Evolutionary conservation across 2,329 filamentous ascomycete species (phyloP).

Genomic region (Grosmannia huntii): DNA sequence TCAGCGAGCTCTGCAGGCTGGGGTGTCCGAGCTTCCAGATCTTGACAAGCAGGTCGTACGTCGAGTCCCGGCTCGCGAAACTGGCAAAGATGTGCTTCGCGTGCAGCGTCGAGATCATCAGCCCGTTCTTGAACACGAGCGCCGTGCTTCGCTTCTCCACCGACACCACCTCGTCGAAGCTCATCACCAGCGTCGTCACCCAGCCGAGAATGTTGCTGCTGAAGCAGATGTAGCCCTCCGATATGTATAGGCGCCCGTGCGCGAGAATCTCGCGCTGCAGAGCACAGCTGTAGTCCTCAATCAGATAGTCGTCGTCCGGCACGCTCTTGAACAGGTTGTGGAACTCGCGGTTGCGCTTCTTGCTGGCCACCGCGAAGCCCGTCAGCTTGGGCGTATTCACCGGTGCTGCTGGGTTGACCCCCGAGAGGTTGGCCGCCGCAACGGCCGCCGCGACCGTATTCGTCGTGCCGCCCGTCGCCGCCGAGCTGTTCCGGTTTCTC

Average conservation of each 20-base stretch:
- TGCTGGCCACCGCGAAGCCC: constrained; percentile 90
- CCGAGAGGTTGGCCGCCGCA: constrained; percentile 53
- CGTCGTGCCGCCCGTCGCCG: constrained; percentile 42
- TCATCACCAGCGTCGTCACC: constrained; percentile 95
- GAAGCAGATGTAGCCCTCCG: constrained; percentile 94
- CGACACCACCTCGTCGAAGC: constrained; percentile 93
- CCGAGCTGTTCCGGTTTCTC: constrained; percentile 74
- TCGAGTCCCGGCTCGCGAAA: constrained; percentile 86
- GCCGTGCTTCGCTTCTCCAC: constrained; percentile 96
- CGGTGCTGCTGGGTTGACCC: constrained; percentile 49
- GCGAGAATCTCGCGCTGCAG: constrained; percentile 90
- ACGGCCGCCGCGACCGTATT: constrained; percentile 62
- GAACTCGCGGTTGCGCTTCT: constrained; percentile 92
- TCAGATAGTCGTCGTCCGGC: constrained; percentile 93
- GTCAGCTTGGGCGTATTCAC: constrained; percentile 63
- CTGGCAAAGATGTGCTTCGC: constrained; percentile 94
- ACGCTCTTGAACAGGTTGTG: constrained; percentile 91
- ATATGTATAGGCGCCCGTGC: constrained; percentile 88
- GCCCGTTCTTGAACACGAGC: constrained; percentile 89
- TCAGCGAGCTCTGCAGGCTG: constrained; percentile 77
- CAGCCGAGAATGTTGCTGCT: constrained; percentile 98
- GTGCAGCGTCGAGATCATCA: constrained; percentile 92
- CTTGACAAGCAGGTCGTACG: constrained; percentile 91
- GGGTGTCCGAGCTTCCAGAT: constrained; percentile 98
- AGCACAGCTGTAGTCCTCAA: constrained; percentile 96